phyloP scores from a whole-genome alignment of 202 grass and related monocot species.

The Carex sylvatica region DNA sequence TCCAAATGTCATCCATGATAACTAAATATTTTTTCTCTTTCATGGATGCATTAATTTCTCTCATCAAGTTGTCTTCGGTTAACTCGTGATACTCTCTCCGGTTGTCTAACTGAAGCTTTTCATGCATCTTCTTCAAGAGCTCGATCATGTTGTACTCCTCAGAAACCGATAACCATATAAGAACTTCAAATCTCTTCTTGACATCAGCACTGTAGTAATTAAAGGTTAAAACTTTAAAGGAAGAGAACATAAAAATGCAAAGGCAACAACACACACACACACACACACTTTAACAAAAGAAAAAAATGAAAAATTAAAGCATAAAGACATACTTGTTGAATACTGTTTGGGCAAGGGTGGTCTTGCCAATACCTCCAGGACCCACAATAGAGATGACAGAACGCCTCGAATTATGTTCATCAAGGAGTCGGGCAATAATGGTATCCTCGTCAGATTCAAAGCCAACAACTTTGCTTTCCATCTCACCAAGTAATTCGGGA shows the following conservation, averaged over 20 bases:
- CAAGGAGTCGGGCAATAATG: not conserved
- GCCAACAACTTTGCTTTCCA: not conserved
- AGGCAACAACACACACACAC: not conserved
- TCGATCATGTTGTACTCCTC: not conserved
- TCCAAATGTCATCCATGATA: conserved; percentile 37
- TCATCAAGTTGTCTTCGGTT: not conserved
- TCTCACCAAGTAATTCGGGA: not conserved
- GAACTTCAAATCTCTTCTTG: not conserved
- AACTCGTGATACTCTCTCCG: not conserved
- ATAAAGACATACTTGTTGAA: conserved; percentile 7
- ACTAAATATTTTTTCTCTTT: conserved; percentile 24
- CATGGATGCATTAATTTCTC: not conserved
- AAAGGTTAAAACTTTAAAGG: not conserved
- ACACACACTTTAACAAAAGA: too few species aligned
- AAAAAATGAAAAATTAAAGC: not conserved
- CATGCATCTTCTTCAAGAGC: conserved; percentile 1
- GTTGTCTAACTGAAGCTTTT: not conserved
- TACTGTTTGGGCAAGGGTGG: not conserved
- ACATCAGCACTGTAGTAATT: not conserved
- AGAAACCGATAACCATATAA: not conserved
- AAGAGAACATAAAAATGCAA: not conserved
- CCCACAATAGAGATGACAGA: conserved; percentile 16
- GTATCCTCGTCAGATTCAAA: not conserved
- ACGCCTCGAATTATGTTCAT: not conserved
- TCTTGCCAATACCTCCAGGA: conserved; percentile 15